Percentiles rank a stretch among this genome's conserved stretches.
Conservation (phyloP, 352 stramenopile genomes). For the Phytophthora tubulina region DNA sequence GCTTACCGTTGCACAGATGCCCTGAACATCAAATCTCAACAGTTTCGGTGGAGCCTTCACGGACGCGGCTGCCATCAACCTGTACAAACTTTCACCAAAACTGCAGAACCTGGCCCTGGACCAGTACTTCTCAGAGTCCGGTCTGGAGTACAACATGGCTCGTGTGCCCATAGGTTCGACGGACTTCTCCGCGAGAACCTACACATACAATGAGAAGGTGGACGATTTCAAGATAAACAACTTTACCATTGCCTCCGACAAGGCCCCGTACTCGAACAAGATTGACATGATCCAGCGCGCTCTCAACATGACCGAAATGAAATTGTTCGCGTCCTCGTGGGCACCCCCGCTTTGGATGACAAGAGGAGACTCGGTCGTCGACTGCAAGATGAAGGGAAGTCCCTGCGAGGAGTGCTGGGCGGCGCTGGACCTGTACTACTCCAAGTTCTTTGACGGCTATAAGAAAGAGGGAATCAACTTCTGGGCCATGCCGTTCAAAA, state of each 20-base stretch:
- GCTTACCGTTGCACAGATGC: neutral
- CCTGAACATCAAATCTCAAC: neutral
- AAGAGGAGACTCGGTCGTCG: constrained; percentile 50
- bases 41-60: constrained; percentile 88
- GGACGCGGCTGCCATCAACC: constrained; percentile 72
- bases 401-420: constrained; percentile 50
- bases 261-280: constrained; percentile 45
- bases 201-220: constrained; percentile 51
- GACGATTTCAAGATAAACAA: constrained; percentile 53
- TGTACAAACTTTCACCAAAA: constrained; percentile 61
- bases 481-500: constrained; percentile 81
- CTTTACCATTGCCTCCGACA: constrained; percentile 78
- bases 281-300: constrained; percentile 48
- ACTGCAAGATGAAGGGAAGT: constrained; percentile 55
- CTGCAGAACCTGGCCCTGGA: constrained; percentile 64
- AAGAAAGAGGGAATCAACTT: constrained; percentile 59
- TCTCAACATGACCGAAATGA: constrained; percentile 49
- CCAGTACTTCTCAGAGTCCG: constrained; percentile 64
- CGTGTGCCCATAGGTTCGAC: constrained; percentile 76
- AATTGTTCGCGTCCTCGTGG: constrained; percentile 56
- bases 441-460: constrained; percentile 83
- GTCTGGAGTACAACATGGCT: constrained; percentile 73
- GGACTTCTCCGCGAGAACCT: constrained; percentile 73
- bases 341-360: constrained; percentile 71
- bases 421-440: constrained; percentile 79